phyloP scores from a whole-genome alignment of 306 rosid genomes.

The Arachis stenosperma region DNA sequence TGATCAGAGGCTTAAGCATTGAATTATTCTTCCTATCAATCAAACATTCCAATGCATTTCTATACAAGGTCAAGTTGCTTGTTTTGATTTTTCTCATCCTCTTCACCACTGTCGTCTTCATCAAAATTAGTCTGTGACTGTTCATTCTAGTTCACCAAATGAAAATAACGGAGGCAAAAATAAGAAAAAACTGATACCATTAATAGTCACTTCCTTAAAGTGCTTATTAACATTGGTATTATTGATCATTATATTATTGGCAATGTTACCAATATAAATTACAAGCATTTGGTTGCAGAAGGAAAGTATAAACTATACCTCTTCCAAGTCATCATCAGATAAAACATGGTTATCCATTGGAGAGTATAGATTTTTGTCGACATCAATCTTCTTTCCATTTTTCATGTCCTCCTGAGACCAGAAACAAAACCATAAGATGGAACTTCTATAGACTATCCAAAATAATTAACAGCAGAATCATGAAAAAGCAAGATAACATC shows the following conservation, averaged over 20 bases:
- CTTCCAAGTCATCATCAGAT: slow-evolving; percentile 55
- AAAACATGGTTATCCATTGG: slow-evolving; percentile 40
- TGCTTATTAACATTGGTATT: neutral
- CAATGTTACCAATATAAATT: neutral
- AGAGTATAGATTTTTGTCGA: slow-evolving; percentile 39
- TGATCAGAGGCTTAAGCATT: slow-evolving; percentile 10
- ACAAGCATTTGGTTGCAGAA: slow-evolving; percentile 15
- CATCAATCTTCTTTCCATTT: slow-evolving; percentile 52
- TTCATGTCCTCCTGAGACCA: slow-evolving; percentile 63
- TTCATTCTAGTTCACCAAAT: slow-evolving; percentile 50
- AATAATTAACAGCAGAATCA: slow-evolving; percentile 25
- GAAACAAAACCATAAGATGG: slow-evolving; percentile 23
- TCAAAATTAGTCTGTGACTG: slow-evolving; percentile 46
- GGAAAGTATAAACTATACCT: slow-evolving; percentile 52
- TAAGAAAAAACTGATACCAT: neutral
- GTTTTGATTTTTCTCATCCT: slow-evolving; percentile 43
- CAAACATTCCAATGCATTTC: slow-evolving; percentile 21
- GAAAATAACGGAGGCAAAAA: slow-evolving; percentile 4
- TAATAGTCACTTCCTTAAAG: slow-evolving; percentile 18
- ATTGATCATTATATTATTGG: slow-evolving; percentile 1
- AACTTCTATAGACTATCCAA: slow-evolving; percentile 23
- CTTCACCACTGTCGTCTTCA: slow-evolving; percentile 37
- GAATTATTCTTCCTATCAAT: slow-evolving; percentile 11
- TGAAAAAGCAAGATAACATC: slow-evolving; percentile 29
- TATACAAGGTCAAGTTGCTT: slow-evolving; percentile 28